Evolutionary conservation across 2,329 filamentous ascomycete species (phyloP), one percentile per base, ranked within the genome.

Genomic region (Apiospora kogelbergensis): DNA sequence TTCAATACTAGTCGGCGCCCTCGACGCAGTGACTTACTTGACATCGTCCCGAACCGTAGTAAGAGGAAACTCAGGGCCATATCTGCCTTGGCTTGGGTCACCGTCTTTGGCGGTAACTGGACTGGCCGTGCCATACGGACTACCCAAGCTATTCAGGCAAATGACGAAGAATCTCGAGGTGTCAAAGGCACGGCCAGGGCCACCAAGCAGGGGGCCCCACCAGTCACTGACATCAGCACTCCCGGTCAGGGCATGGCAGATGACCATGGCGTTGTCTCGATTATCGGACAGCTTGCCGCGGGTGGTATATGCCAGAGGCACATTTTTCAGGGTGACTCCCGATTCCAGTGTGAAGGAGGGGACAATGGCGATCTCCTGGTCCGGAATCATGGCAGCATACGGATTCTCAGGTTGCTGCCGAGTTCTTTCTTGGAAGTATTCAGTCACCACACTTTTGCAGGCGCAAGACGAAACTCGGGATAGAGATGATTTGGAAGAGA

Each of bases 31-130:
- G 40, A 80, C 91, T 83, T 82, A 96, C 93, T 93, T 94, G 67
- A 98, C 95, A 82, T 99, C 96, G 78, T 99, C 96, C 73, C 95
- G 87, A 72, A 99, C 93, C 0, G 96, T 98, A 0, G 96, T 98
- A 72, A 99, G 83, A 63, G 96, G 96, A 74, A 99, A 99, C 77
- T 99, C 96, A 1, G 96, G 96, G 0, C 96, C 96, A 77, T 99
- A 99, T 74, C 88, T 88, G 22, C 89, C 94, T 71, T 93, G 90
- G 66, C 84, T 84, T 20, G 87, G 82, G 74, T 97, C 89, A 17
- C 94, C 94, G 76, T 98, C 91, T 79, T 93, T 97, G 74, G 90
- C 91, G 1, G 96, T 99, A 67, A 95, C 93, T 1, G 93, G 93
- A 78, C 93, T 95, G n/a, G 92, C 93, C 69, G 91, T 93, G 40